Percentiles rank a stretch among this genome's conserved stretches.
These are phyloP conservation scores for Ustulina deusta DNA, from an alignment of 2,329 filamentous ascomycete species.

Conservation along the genomic window DNA sequence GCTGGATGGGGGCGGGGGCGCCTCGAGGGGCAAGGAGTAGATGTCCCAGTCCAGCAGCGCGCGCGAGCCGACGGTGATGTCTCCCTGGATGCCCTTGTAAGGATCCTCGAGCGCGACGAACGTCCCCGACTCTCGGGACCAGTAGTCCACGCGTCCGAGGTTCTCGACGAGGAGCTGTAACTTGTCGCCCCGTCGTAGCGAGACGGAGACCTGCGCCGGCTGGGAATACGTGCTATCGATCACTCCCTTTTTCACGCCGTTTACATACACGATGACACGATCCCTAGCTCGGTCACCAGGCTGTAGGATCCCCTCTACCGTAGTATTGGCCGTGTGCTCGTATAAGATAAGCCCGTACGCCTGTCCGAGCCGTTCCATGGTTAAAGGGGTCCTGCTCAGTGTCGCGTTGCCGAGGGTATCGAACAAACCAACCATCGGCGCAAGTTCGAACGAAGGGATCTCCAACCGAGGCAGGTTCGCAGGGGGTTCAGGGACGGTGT, in stretches of 20 bases:
- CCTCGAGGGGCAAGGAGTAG: constrained; percentile 54
- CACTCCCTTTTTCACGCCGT: constrained; percentile 56
- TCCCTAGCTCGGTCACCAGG: constrained; percentile 60
- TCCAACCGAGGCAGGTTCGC: constrained; percentile 49
- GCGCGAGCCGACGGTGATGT: constrained; percentile 55
- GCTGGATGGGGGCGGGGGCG: constrained; percentile 41
- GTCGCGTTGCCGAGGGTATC: constrained; percentile 49
- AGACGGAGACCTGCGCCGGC: constrained; percentile 55
- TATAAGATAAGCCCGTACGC: constrained; percentile 60
- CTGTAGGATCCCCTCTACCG: constrained; percentile 51
- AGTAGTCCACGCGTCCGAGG: constrained; percentile 63
- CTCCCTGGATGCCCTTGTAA: constrained; percentile 59
- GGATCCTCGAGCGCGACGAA: constrained; percentile 56
- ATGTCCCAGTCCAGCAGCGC: constrained; percentile 55
- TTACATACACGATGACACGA: constrained; percentile 62
- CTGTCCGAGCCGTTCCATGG: constrained; percentile 61
- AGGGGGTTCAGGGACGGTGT: constrained; percentile 55
- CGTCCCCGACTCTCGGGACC: constrained; percentile 51
- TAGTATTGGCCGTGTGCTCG: constrained; percentile 50
- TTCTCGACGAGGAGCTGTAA: constrained; percentile 63
- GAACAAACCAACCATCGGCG: constrained; percentile 55
- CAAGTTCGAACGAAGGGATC: constrained; percentile 54
- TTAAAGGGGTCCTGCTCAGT: constrained; percentile 49
- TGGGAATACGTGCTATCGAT: constrained; percentile 60
- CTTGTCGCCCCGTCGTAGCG: constrained; percentile 55